Evolutionary conservation across 257 asterid genomes (phyloP).

Genomic region (Apocynum venetum): DNA sequence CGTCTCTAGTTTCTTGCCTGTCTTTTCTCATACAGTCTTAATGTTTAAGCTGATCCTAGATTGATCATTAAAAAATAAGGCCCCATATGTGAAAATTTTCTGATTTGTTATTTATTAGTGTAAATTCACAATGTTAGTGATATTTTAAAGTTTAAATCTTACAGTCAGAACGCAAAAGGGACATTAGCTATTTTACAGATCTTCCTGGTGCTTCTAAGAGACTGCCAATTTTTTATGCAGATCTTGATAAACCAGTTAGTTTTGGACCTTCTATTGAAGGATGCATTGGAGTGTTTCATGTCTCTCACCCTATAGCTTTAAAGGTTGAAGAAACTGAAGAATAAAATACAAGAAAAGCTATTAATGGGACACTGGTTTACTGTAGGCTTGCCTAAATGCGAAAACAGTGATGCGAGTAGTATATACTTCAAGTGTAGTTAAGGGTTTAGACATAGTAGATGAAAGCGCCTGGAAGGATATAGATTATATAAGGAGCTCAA

Average conservation of each 20-base stretch:
- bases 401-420: constrained; percentile 50
- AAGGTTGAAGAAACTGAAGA: constrained; percentile 53
- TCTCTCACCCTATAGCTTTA: constrained; percentile 60
- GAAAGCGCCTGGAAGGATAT: constrained; percentile 10
- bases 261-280: constrained; percentile 20
- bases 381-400: constrained; percentile 42
- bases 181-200: constrained; percentile 16
- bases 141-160: not conserved
- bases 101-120: too few species aligned
- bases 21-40: not conserved
- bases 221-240: constrained; percentile 18
- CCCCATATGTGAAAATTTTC: too few species aligned
- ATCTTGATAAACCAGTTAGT: constrained; percentile 17
- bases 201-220: constrained; percentile 24
- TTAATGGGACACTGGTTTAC: constrained; percentile 31
- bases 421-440: constrained; percentile 35
- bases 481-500: constrained; percentile 15
- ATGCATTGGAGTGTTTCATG: constrained; percentile 26
- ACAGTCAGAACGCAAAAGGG: constrained; percentile 2
- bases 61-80: too few species aligned
- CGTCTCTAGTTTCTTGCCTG: not conserved
- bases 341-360: constrained; percentile 22
- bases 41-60: too few species aligned
- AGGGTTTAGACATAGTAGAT: constrained; percentile 1
- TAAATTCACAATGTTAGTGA: too few species aligned